phyloP scores from a whole-genome alignment of 148 eudicot species.

The Arctostaphylos glauca region DNA sequence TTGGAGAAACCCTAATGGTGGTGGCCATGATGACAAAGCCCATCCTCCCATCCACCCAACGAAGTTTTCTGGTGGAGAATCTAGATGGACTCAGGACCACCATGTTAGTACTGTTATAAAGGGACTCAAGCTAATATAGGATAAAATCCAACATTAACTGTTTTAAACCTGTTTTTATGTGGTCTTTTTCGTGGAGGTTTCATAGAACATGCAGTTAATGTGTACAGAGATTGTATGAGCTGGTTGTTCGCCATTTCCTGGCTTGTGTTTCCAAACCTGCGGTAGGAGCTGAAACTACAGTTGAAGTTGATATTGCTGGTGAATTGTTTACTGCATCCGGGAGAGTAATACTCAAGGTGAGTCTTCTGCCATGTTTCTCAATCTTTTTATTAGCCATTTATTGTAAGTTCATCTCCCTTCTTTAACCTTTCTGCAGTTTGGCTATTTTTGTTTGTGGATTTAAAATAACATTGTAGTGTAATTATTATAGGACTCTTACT shows the following conservation, averaged over 20 bases:
- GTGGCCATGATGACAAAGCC: constrained; percentile 99
- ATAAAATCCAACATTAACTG: neutral
- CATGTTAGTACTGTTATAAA: constrained; percentile 48
- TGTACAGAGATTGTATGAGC: constrained; percentile 78
- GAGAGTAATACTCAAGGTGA: constrained; percentile 76
- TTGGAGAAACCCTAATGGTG: constrained; percentile 82
- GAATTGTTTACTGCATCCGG: constrained; percentile 84
- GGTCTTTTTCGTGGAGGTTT: neutral
- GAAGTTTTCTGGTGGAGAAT: constrained; percentile 85
- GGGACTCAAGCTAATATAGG: neutral
- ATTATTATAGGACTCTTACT: neutral
- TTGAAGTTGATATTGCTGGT: constrained; percentile 87
- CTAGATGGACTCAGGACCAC: constrained; percentile 92
- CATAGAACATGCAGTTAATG: neutral
- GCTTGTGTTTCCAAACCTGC: constrained; percentile 99
- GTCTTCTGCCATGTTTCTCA: constrained; percentile 18
- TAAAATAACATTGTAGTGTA: neutral
- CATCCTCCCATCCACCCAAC: constrained; percentile 99
- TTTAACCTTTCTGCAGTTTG: neutral
- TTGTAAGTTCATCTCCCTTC: neutral
- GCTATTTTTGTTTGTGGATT: neutral
- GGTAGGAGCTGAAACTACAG: constrained; percentile 90
- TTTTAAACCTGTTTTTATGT: neutral
- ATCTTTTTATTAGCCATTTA: neutral
- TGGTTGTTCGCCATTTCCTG: constrained; percentile 96